phyloP scores from a whole-genome alignment of 176 grass and related monocot genomes.

The Oryza officinalis region DNA sequence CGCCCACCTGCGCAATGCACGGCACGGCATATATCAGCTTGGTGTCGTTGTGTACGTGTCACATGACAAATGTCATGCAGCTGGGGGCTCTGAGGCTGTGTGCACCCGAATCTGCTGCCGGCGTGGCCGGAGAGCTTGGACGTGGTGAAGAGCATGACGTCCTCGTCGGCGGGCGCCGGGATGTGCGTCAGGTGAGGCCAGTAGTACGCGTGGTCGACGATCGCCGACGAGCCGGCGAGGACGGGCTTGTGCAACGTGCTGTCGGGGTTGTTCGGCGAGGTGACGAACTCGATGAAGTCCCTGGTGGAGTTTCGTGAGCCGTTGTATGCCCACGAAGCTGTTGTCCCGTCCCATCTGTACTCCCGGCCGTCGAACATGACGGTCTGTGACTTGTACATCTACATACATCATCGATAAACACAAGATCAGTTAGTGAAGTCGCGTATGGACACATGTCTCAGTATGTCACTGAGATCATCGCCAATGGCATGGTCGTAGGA shows the following conservation, averaged over 20 bases:
- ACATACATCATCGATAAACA: background rate
- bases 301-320: background rate
- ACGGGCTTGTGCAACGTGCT: constrained; percentile 32
- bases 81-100: background rate
- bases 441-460: no score
- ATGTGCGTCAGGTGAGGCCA: constrained; percentile 79
- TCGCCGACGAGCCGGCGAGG: constrained; percentile 41
- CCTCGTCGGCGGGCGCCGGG: constrained; percentile 50
- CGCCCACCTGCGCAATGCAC: constrained; percentile 57
- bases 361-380: constrained; percentile 51
- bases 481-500: no score
- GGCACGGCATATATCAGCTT: background rate
- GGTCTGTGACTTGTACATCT: constrained; percentile 40
- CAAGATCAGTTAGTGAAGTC: no score
- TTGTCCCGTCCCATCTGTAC: constrained; percentile 49
- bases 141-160: constrained; percentile 70
- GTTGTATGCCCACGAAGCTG: constrained; percentile 53
- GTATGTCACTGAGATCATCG: no score
- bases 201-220: constrained; percentile 78
- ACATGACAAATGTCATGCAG: background rate
- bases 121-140: constrained; percentile 77
- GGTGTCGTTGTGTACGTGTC: no score
- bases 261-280: constrained; percentile 82
- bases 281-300: constrained; percentile 72
- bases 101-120: constrained; percentile 70